These are phyloP conservation scores for Coccinonectria pachysandricola DNA, from an alignment of 2,329 filamentous ascomycete species.

Conservation along the genomic window DNA sequence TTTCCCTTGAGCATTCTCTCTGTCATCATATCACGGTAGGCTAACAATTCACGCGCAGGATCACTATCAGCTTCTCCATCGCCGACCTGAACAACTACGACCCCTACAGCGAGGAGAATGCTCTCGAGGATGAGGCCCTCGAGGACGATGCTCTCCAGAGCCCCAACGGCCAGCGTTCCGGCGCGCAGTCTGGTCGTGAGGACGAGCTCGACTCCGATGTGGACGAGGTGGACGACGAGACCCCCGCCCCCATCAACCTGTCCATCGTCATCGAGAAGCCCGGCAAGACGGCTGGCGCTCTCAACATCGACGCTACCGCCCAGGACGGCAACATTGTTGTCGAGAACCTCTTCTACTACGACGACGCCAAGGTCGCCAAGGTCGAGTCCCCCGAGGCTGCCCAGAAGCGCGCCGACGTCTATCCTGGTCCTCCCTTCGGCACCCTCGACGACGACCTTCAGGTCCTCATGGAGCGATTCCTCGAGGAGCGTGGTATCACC, in stretches of 20 bases:
- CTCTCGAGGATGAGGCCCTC: constrained; percentile 30
- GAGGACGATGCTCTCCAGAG: constrained; percentile 35
- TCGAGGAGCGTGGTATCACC: constrained; percentile 90
- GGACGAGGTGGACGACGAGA: constrained; percentile 44
- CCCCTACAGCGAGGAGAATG: constrained; percentile 27
- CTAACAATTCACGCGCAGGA: constrained; percentile 20
- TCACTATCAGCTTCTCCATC: constrained; percentile 34
- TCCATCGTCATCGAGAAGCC: constrained; percentile 85
- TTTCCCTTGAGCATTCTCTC: too few relatives aligned
- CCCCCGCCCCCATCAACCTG: constrained; percentile 68
- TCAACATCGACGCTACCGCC: constrained; percentile 77
- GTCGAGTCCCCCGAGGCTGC: constrained; percentile 65
- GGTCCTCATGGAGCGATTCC: constrained; percentile 80
- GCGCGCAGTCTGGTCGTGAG: constrained; percentile 44
- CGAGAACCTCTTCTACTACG: constrained; percentile 84
- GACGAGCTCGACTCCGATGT: constrained; percentile 38
- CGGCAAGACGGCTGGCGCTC: constrained; percentile 57
- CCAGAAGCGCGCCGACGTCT: constrained; percentile 66
- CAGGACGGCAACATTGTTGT: constrained; percentile 81
- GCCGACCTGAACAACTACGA: constrained; percentile 31
- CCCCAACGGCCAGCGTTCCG: constrained; percentile 43
- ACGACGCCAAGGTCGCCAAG: constrained; percentile 66
- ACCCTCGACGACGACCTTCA: constrained; percentile 96
- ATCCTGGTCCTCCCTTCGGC: constrained; percentile 84
- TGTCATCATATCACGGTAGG: too few relatives aligned